Evolutionary conservation across 177 flowering plant genomes (phyloP).

Genomic region (Vitis hybrid): DNA sequence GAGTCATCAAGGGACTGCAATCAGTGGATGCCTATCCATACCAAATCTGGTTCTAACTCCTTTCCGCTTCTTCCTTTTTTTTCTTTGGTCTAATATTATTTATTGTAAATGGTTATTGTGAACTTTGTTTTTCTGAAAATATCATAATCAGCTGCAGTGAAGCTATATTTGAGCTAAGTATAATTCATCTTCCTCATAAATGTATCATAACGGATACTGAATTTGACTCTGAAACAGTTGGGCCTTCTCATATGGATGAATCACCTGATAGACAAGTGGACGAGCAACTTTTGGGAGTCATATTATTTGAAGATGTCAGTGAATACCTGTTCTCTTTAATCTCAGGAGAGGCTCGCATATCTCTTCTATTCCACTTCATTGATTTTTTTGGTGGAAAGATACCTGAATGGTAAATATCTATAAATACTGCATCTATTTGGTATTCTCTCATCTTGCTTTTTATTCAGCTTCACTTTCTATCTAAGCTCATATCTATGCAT

Average conservation of each 20-base stretch:
- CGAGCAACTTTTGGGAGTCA: constrained; percentile 63
- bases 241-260: constrained; percentile 23
- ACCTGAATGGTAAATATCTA: constrained; percentile 49
- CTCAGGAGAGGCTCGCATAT: constrained; percentile 72
- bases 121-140: background rate
- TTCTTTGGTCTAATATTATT: background rate
- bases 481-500: too few species aligned
- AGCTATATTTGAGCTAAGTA: background rate
- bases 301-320: constrained; percentile 79
- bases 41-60: constrained; percentile 46
- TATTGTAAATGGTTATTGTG: too few species aligned
- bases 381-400: constrained; percentile 85
- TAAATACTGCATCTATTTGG: background rate
- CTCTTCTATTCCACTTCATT: constrained; percentile 66
- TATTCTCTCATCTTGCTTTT: background rate
- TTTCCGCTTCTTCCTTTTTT: constrained; percentile 15
- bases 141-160: background rate
- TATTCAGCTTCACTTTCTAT: too few species aligned
- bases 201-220: background rate
- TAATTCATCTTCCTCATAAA: background rate
- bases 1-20: constrained; percentile 62
- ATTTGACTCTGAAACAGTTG: constrained; percentile 23
- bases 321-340: constrained; percentile 79
- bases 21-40: constrained; percentile 92
- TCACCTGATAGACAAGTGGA: constrained; percentile 48